These are phyloP conservation scores for Claviceps paspali DNA, from an alignment of 2,329 filamentous ascomycete species.

Conservation along the genomic window DNA sequence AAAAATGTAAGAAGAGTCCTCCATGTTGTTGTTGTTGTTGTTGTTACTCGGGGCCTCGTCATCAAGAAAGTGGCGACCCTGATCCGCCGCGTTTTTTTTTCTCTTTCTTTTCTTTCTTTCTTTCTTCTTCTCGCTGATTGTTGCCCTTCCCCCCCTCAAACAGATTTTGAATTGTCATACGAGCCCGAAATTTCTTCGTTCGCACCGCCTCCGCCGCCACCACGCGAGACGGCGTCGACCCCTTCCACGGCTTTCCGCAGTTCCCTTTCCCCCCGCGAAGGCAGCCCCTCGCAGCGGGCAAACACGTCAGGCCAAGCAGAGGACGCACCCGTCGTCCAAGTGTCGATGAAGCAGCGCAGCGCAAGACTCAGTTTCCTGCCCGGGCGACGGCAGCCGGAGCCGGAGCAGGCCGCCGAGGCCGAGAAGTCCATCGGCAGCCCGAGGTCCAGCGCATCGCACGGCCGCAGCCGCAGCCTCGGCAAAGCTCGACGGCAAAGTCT, in stretches of 20 bases:
- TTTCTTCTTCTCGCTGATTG: no score
- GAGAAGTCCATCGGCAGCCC: conserved; percentile 15
- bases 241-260: conserved; percentile 32
- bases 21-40: no score
- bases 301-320: conserved; percentile 24
- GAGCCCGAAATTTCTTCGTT: conserved; percentile 51
- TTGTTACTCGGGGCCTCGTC: no score
- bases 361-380: conserved; percentile 40
- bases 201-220: conserved; percentile 29
- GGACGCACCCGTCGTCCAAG: conserved; percentile 34
- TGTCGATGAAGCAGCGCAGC: conserved; percentile 36
- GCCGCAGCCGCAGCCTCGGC: conserved; percentile 9
- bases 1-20: no score
- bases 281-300: conserved; percentile 15
- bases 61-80: no score
- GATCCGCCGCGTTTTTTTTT: background rate
- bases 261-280: conserved; percentile 25
- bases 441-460: conserved; percentile 18
- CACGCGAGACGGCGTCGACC: conserved; percentile 24
- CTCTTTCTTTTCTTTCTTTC: background rate
- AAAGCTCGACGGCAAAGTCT: conserved; percentile 25
- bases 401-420: conserved; percentile 15
- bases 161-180: conserved; percentile 48
- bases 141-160: no score
- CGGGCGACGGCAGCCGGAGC: conserved; percentile 34